Evolutionary conservation across 1,284 basidiomycete species (phyloP), one percentile per base, ranked within the genome.

Genomic region (Pyrrhoderma noxium): DNA sequence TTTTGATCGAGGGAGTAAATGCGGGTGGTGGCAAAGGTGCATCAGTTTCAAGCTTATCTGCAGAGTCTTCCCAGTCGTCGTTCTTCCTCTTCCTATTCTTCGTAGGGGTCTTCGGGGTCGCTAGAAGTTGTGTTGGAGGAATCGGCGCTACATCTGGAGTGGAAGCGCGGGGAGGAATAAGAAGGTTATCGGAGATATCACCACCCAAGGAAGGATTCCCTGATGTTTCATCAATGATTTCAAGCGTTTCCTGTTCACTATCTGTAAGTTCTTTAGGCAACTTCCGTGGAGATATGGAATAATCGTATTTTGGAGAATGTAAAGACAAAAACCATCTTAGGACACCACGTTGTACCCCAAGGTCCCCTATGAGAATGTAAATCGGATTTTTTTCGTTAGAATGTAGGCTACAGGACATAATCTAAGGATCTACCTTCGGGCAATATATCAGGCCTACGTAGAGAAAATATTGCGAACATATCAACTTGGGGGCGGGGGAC

Each of bases 401-500:
- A n/a, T n/a, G n/a, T n/a, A n/a, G n/a, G n/a, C n/a, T n/a, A n/a
- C n/a, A n/a, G n/a, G n/a, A n/a, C 11, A 22, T 42, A 8, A 31
- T 40, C 25, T 21, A 53, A 51, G 51, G 19, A 56, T 72, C 56
- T 57, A 80, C 83, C 82, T 45, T 87, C 80, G 37, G 89, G 87
- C 2, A 93, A 72, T 45, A 93, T 85, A 64, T 94, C 81, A 0
- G 86, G 86, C 5, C 90, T 80, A 3, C 88, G 76, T 19, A 92
- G 72, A 1, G 88, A 86, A 67, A 93, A 93, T 54, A 94, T 89
- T 9, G 88, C 78, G 62, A 93, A 93, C 91, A 93, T 93, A 62
- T 92, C 82, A 13, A 91, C 86, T 73, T 65, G 68, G 65, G 68
- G 45, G 42, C 34, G 11, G 68, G 65, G 68, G 45, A 43, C 34